A percentile compares a stretch with the other conserved stretches of the same genome.
phyloP scores from a whole-genome alignment of 23 red algal species.

The Gracilariopsis chorda region DNA sequence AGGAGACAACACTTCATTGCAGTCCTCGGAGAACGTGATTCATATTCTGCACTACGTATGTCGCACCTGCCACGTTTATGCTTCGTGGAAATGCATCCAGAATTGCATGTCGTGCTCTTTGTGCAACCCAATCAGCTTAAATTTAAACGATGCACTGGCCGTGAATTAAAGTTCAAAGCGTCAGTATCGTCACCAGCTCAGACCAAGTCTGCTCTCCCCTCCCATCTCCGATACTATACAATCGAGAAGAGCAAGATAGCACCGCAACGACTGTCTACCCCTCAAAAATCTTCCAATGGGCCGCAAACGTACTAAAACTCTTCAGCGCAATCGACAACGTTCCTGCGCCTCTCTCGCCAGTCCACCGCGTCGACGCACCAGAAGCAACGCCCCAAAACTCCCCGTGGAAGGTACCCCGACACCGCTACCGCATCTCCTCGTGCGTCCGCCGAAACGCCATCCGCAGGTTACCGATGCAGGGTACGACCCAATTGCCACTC shows the following conservation, averaged over 20 bases:
- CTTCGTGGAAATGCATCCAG: not conserved
- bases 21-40: too few species aligned
- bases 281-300: too few species aligned
- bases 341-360: not conserved
- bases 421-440: not conserved
- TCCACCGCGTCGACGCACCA: not conserved
- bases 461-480: not conserved
- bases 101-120: conserved; percentile 6
- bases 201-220: not conserved
- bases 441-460: conserved; percentile 7
- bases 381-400: not conserved
- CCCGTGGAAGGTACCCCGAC: not conserved
- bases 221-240: too few species aligned
- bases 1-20: too few species aligned
- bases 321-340: not conserved
- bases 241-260: too few species aligned
- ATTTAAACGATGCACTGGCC: too few species aligned
- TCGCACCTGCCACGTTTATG: too few species aligned
- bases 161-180: not conserved
- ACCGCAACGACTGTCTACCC: too few species aligned
- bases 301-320: not conserved
- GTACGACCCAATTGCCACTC: not conserved
- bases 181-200: not conserved
- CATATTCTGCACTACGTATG: too few species aligned
- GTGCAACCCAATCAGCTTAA: too few species aligned